Conservation (phyloP, 768 basidiomycete genomes). For the Floccularia luteovirens region DNA sequence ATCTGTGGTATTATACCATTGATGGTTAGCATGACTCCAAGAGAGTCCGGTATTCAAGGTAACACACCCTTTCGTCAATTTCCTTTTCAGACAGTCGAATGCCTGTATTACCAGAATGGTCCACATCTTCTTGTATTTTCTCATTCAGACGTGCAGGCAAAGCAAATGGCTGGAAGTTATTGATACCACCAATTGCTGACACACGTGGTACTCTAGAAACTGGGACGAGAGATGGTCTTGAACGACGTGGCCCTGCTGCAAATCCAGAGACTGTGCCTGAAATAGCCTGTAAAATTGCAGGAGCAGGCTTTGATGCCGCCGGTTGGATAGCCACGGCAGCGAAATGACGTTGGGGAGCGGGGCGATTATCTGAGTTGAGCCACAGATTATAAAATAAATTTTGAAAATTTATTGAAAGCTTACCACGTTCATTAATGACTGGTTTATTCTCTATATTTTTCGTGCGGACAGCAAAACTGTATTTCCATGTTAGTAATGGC, state of each 20-base stretch:
- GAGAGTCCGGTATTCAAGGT: neutral
- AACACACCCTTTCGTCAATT: slow-evolving; percentile 63
- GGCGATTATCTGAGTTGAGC: slow-evolving; percentile 42
- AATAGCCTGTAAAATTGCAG: slow-evolving; percentile 36
- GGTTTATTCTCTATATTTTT: slow-evolving; percentile 85
- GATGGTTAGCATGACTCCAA: neutral
- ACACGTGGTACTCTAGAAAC: slow-evolving; percentile 27
- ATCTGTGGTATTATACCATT: slow-evolving; percentile 34
- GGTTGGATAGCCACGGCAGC: slow-evolving; percentile 46
- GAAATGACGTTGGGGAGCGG: slow-evolving; percentile 53
- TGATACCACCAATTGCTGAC: slow-evolving; percentile 22
- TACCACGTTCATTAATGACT: slow-evolving; percentile 71
- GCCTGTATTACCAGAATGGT: slow-evolving; percentile 25
- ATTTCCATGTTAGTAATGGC: neutral
- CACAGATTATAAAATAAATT: neutral
- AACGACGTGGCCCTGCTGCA: slow-evolving; percentile 14
- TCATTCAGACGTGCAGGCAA: slow-evolving; percentile 16
- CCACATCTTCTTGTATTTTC: slow-evolving; percentile 19
- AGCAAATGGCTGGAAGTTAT: slow-evolving; percentile 29
- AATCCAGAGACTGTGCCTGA: slow-evolving; percentile 21
- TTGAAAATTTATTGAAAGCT: slow-evolving; percentile 8
- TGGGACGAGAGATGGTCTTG: slow-evolving; percentile 28
- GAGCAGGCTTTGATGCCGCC: slow-evolving; percentile 34
- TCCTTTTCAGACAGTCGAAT: slow-evolving; percentile 57
- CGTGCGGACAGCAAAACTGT: slow-evolving; percentile 71